These are phyloP conservation scores for Parascedosporium putredinis DNA, from an alignment of 2,329 filamentous ascomycete species.

Conservation along the genomic window DNA sequence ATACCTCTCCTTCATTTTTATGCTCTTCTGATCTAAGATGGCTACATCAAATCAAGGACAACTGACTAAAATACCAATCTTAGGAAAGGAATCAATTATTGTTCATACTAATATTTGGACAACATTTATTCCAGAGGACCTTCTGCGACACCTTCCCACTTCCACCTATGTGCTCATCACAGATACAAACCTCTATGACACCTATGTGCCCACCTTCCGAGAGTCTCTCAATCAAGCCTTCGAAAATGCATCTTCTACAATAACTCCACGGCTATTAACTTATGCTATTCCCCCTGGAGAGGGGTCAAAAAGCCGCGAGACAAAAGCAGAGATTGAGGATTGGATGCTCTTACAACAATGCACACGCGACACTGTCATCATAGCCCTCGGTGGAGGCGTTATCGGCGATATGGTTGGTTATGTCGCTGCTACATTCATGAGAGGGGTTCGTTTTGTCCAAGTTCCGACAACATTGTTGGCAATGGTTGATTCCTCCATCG, in stretches of 20 bases:
- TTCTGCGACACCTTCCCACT: slow-evolving; percentile 65
- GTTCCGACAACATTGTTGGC: slow-evolving; percentile 89
- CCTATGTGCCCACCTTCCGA: slow-evolving; percentile 72
- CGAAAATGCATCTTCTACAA: slow-evolving; percentile 17
- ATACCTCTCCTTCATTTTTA: background rate
- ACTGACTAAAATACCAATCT: slow-evolving; percentile 61
- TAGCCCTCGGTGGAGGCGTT: slow-evolving; percentile 89
- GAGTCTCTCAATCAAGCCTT: slow-evolving; percentile 22
- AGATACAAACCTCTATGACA: slow-evolving; percentile 77
- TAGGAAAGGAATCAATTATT: slow-evolving; percentile 83
- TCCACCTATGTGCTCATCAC: slow-evolving; percentile 95
- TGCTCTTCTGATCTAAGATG: background rate
- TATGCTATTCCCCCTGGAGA: slow-evolving; percentile 87
- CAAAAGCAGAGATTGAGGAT: slow-evolving; percentile 92
- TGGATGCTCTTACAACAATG: slow-evolving; percentile 92
- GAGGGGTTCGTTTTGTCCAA: slow-evolving; percentile 90
- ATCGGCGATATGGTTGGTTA: slow-evolving; percentile 98
- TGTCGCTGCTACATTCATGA: slow-evolving; percentile 97
- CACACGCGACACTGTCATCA: slow-evolving; percentile 86
- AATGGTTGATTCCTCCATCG: slow-evolving; percentile 98
- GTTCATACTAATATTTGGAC: slow-evolving; percentile 88
- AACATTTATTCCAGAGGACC: slow-evolving; percentile 68
- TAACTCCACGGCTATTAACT: slow-evolving; percentile 60
- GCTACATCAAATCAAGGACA: background rate
- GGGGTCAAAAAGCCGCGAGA: slow-evolving; percentile 83